These are phyloP conservation scores for Pleurotus cornucopiae DNA, from an alignment of 768 basidiomycete species.

Conservation along the genomic window DNA sequence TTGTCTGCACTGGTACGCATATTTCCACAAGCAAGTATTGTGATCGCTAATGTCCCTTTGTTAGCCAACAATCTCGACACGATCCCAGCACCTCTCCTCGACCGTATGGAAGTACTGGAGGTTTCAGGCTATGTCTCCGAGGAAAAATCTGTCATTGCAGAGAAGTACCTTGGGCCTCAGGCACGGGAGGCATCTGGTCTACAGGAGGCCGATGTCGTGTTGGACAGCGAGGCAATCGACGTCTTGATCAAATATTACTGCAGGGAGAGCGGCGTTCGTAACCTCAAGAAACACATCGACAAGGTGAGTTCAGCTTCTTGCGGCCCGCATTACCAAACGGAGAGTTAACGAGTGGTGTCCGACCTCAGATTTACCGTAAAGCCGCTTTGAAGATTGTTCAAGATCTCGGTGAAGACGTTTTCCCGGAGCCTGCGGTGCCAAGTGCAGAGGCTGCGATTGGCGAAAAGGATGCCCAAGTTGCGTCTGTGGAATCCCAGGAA, in stretches of 20 bases:
- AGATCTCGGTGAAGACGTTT: constrained; percentile 81
- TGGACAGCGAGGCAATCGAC: constrained; percentile 78
- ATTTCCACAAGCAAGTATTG: background rate
- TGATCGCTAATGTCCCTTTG: background rate
- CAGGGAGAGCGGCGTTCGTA: constrained; percentile 94
- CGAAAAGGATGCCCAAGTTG: constrained; percentile 13
- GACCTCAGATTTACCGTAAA: constrained; percentile 85
- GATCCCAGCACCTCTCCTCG: constrained; percentile 89
- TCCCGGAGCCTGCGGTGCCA: constrained; percentile 61
- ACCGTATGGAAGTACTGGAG: constrained; percentile 96
- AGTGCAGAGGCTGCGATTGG: constrained; percentile 9
- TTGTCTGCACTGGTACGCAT: constrained; percentile 74
- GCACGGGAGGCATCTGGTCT: constrained; percentile 90
- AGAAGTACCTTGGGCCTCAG: constrained; percentile 86
- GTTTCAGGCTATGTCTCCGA: constrained; percentile 93
- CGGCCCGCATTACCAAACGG: background rate
- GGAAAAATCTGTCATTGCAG: constrained; percentile 86
- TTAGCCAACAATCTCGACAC: constrained; percentile 86
- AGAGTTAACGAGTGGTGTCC: background rate
- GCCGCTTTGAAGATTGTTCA: constrained; percentile 88
- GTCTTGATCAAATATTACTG: constrained; percentile 95
- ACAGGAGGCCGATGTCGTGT: constrained; percentile 74
- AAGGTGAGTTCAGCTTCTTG: constrained; percentile 53
- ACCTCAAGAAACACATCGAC: constrained; percentile 97
- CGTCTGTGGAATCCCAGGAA: constrained; percentile 49